Conservation (phyloP, 1,139 yeast genomes). For the Tardiomyces depauwii region DNA sequence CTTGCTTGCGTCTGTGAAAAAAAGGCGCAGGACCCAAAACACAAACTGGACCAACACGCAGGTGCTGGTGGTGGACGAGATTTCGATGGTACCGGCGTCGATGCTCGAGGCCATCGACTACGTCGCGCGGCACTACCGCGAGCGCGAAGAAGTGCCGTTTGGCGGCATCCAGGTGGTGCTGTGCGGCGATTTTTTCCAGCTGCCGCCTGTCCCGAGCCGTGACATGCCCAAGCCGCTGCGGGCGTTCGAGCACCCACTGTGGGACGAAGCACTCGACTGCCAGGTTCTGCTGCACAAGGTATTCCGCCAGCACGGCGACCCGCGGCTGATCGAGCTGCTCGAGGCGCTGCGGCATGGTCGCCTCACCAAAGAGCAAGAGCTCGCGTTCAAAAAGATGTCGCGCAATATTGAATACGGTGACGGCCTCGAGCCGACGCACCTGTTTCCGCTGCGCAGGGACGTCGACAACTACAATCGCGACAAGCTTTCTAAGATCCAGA, state of each 20-base stretch:
- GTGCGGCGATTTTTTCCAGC: slow-evolving; percentile 78
- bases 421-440: slow-evolving; percentile 72
- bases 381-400: slow-evolving; percentile 37
- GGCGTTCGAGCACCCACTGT: slow-evolving; percentile 67
- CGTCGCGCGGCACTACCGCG: slow-evolving; percentile 48
- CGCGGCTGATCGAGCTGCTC: slow-evolving; percentile 56
- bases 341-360: slow-evolving; percentile 63
- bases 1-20: slow-evolving; percentile 36
- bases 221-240: background rate
- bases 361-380: slow-evolving; percentile 35
- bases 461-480: slow-evolving; percentile 57
- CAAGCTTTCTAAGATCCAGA: slow-evolving; percentile 39
- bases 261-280: slow-evolving; percentile 52
- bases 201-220: slow-evolving; percentile 58
- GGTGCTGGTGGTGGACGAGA: slow-evolving; percentile 67
- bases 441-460: slow-evolving; percentile 64
- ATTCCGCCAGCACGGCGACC: slow-evolving; percentile 87
- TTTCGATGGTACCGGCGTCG: slow-evolving; percentile 69
- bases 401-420: slow-evolving; percentile 51
- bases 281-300: slow-evolving; percentile 63
- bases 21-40: slow-evolving; percentile 26
- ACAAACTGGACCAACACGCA: slow-evolving; percentile 51
- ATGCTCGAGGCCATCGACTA: slow-evolving; percentile 55
- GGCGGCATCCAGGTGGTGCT: slow-evolving; percentile 75
- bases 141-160: slow-evolving; percentile 32